Percentiles rank a stretch among this genome's conserved stretches.
phyloP scores from a whole-genome alignment of 2,329 filamentous ascomycete genomes.

The Fusarium penzigii region DNA sequence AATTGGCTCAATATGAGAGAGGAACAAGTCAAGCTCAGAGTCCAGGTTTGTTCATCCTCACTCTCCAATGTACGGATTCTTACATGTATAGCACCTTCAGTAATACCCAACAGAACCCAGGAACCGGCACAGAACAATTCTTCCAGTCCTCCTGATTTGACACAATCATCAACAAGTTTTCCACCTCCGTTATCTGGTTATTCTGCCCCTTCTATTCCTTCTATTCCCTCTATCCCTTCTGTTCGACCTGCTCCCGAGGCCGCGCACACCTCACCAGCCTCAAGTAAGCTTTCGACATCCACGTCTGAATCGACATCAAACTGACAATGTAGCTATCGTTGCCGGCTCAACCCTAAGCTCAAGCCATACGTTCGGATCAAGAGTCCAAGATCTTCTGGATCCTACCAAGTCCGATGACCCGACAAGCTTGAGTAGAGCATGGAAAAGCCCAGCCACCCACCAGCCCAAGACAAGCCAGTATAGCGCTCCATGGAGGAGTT shows the following conservation, averaged over 20 bases:
- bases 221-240: constrained; percentile 22
- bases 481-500: constrained; percentile 23
- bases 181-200: constrained; percentile 26
- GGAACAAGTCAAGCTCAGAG: constrained; percentile 14
- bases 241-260: constrained; percentile 23
- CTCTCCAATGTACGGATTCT: background rate
- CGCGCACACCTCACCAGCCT: constrained; percentile 20
- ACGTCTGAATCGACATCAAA: background rate
- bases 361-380: constrained; percentile 27
- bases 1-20: constrained; percentile 27
- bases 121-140: constrained; percentile 18
- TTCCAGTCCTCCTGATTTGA: constrained; percentile 22
- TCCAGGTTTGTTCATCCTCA: constrained; percentile 11
- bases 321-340: constrained; percentile 18
- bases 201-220: constrained; percentile 13
- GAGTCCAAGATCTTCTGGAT: constrained; percentile 25
- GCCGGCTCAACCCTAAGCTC: constrained; percentile 27
- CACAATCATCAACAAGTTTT: constrained; percentile 27
- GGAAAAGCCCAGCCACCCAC: constrained; percentile 19
- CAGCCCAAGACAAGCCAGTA: constrained; percentile 15
- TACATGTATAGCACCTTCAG: constrained; percentile 8
- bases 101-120: constrained; percentile 7
- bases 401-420: constrained; percentile 16
- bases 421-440: constrained; percentile 14
- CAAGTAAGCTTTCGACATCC: constrained; percentile 9